Percentiles rank a stretch among this genome's conserved stretches.
Evolutionary conservation across 192 early-diverging fungal species (phyloP).

Genomic region (Mortierella claussenii): DNA sequence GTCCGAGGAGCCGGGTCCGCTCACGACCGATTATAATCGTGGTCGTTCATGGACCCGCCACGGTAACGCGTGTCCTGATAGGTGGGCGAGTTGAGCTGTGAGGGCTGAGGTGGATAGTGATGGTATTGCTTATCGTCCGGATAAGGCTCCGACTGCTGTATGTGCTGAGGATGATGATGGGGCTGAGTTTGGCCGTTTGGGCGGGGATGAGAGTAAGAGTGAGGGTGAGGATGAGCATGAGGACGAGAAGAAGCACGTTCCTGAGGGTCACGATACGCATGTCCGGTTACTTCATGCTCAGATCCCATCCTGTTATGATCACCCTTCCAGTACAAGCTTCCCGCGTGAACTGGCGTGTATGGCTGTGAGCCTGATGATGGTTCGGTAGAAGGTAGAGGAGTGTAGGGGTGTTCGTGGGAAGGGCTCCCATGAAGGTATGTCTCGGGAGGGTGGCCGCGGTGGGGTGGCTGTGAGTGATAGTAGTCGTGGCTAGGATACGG

Average conservation of each 20-base stretch:
- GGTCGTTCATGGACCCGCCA: neutral
- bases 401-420: no score
- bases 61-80: conserved; percentile 2
- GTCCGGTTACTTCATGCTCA: neutral
- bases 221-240: no score
- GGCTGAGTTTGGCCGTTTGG: neutral
- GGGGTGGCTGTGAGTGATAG: neutral
- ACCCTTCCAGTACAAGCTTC: conserved; percentile 2
- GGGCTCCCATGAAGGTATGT: neutral
- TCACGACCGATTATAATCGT: neutral
- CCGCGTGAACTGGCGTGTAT: neutral
- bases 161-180: neutral
- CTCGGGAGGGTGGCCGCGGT: conserved; percentile 2
- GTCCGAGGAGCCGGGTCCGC: no score
- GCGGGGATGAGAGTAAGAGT: neutral
- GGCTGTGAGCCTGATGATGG: neutral
- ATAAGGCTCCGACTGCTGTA: neutral
- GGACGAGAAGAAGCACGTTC: neutral
- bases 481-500: neutral
- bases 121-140: conserved; percentile 1
- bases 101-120: neutral
- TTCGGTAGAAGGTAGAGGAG: neutral
- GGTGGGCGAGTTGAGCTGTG: neutral
- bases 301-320: neutral
- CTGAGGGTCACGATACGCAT: neutral